phyloP scores from a whole-genome alignment of 202 grass and related monocot species.

The Miscanthus sacchariflorus region DNA sequence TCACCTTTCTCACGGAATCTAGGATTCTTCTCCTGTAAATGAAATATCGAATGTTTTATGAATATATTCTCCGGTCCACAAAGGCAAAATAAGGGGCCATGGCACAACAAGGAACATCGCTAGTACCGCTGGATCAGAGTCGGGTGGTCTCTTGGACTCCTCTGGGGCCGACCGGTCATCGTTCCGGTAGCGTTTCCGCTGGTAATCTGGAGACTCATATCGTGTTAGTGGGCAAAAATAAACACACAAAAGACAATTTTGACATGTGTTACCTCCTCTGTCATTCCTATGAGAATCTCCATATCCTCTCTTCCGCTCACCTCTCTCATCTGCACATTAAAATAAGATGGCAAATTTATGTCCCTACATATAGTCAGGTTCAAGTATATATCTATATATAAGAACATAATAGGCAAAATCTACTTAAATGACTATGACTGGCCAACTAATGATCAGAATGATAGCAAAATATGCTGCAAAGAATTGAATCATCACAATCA shows the following conservation, averaged over 20 bases:
- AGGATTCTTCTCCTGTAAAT: constrained; percentile 86
- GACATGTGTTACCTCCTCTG: constrained; percentile 69
- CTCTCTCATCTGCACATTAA: constrained; percentile 74
- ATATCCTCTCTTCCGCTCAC: constrained; percentile 70
- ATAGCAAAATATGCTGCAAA: constrained; percentile 10
- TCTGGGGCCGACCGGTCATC: constrained; percentile 52
- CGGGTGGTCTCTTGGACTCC: constrained; percentile 60
- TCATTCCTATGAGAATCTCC: constrained; percentile 69
- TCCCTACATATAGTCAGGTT: neutral
- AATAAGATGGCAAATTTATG: neutral
- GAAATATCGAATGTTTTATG: neutral
- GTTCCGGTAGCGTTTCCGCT: constrained; percentile 71
- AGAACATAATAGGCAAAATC: constrained; percentile 12
- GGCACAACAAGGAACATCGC: constrained; percentile 22
- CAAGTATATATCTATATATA: neutral
- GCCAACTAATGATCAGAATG: neutral
- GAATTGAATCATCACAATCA: neutral
- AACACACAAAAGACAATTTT: neutral
- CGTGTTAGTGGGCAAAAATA: constrained; percentile 13
- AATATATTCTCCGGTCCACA: neutral
- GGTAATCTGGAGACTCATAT: constrained; percentile 65
- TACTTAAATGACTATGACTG: neutral
- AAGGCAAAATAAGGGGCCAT: neutral
- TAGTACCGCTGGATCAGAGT: constrained; percentile 73
- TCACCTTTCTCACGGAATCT: constrained; percentile 88